phyloP scores from a whole-genome alignment of 768 basidiomycete species.

The Termitomyces sp. region DNA sequence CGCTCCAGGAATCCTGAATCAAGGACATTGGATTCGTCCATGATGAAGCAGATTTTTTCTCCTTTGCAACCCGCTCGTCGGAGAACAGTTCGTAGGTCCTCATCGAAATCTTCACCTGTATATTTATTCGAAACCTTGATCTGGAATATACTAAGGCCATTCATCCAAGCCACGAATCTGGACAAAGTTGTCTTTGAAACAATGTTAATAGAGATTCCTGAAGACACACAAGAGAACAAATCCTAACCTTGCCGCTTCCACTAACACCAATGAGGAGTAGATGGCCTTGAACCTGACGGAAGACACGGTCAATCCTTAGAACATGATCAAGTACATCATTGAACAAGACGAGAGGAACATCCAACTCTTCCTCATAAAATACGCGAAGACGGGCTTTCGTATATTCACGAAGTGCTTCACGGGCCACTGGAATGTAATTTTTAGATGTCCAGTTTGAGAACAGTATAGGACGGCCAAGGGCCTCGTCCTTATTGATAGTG shows the following conservation, averaged over 20 bases:
- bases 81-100: constrained; percentile 91
- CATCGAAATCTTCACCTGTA: constrained; percentile 97
- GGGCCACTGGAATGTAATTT: constrained; percentile 91
- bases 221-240: not conserved
- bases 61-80: constrained; percentile 96
- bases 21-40: constrained; percentile 99
- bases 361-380: constrained; percentile 99
- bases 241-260: constrained; percentile 90
- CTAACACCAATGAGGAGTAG: constrained; percentile 95
- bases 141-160: constrained; percentile 97
- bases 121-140: constrained; percentile 99
- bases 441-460: constrained; percentile 99
- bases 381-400: constrained; percentile 94
- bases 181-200: constrained; percentile 83
- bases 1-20: constrained; percentile 98
- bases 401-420: constrained; percentile 90
- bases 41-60: constrained; percentile 99
- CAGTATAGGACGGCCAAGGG: constrained; percentile 82
- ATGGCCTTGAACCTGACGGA: constrained; percentile 98
- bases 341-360: constrained; percentile 96
- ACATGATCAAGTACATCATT: constrained; percentile 99
- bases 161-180: constrained; percentile 99
- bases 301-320: constrained; percentile 95
- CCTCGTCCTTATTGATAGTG: constrained; percentile 82
- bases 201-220: constrained; percentile 6